Evolutionary conservation across 2,329 filamentous ascomycete species (phyloP), one percentile per base, ranked within the genome.

Genomic region (Cladophialophora chaetospira): DNA sequence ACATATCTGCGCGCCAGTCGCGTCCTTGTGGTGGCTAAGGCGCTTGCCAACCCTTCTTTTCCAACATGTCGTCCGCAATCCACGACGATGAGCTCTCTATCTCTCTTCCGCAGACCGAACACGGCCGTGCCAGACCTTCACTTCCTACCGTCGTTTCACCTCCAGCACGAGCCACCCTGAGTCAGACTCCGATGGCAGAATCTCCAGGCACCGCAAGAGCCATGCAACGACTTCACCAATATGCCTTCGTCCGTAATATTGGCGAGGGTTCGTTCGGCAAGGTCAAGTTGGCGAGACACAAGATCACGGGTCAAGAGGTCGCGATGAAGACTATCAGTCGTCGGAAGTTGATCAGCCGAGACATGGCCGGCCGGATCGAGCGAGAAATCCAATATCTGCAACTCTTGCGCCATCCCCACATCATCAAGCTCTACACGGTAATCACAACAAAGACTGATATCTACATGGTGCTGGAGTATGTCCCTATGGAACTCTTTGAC

Each of bases 391-490:
- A 97, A 73, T 99, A 99, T 71, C 82, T 99, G 62, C 94, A 99
- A 77, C 79, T 99, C 59, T 81, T 99, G 60, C 87, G 94, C 59
- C 94, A 99, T 73, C 94, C 94, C 36, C 94, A 99, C 75, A 99
- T 99, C 72, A 99, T 99, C 79, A 99, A 99, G 77, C 82, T 99
- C 85, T 96, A 91, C 74, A 97, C 94, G 26, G 94, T 99, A 63
- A 97, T 99, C 72, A 97, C 96, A 62, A 97, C 93, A 5, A 85
- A 87, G 21, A 86, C 83, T 61, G 94, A 99, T 72, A 99, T 99
- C 71, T 94, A 97, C 74, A 99, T 99, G 94, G 94, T 99, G 46
- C 84, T 99, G 65, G 94, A 99, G 75, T 99, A 96, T 74, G 94
- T 94, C 38, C 94, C 94, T 60, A 90, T 90, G 60, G 94, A 99